Base-by-base conservation (phyloP, 73 alveolate genomes). In the Paramecium primaurelia region DNA sequence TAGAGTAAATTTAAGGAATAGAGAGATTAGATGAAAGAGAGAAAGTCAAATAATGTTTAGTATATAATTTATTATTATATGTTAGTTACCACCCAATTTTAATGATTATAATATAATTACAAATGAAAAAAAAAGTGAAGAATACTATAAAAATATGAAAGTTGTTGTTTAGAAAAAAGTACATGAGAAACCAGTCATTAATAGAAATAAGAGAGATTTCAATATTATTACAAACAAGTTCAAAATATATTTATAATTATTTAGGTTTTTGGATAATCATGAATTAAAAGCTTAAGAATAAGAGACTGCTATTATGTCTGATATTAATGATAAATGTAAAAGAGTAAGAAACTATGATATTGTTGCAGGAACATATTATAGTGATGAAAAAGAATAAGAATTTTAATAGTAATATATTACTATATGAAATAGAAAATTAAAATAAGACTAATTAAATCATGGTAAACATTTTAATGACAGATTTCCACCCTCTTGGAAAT, bases 21-120 rank as follows among this genome's bases (percentile, higher is more conserved):
- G 91, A 80, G 4, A 80, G 91, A 80, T 68, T 68, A 42, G 91
- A 80, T 44, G 91, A 80, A 32, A 80, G 91, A 42, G 91, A 80
- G 30, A 80, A 80, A 26, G 3, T n/a, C 6, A 80, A 80, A 36
- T 20, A 42, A 45, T 45, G 75, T 80, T 80, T 80, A 45, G 91
- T 80, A 80, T 47, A 20, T 16, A 54, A 54, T 71, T 14, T 36
- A 25, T 30, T 4, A 36, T n/a, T 2, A 4, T 1, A 8, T 73
- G 11, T n/a, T 12, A 80, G 91, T 49, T 80, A 45, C 91, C 91
- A 9, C 91, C 91, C 3, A 80, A 80, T 42, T 80, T 80, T 28
- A 80, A 80, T 80, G 91, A 80, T 80, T 80, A 80, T 22, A 80
- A 80, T 42, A 80, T 80, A 42, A 80, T 80, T 44, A 80, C 91